Conservation (phyloP, 2,329 filamentous ascomycete species). For the Metarhizium anisopliae region DNA sequence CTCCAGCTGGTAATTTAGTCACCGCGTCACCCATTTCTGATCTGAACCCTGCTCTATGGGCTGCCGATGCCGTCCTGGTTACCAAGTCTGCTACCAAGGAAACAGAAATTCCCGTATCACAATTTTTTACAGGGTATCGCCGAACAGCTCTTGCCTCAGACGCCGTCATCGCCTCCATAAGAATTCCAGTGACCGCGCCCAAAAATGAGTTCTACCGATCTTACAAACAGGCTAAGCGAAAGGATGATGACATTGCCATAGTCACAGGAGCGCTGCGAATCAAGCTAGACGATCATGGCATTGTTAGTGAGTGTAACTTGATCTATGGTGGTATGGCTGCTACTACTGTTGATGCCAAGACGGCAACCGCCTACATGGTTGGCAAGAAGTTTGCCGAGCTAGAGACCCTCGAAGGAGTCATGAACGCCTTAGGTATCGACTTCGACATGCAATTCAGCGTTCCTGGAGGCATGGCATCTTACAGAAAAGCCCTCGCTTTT, state of each 20-base stretch:
- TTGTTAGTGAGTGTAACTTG: conserved; percentile 66
- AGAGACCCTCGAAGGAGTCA: conserved; percentile 77
- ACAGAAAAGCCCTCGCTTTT: conserved; percentile 80
- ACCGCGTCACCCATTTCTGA: conserved; percentile 96
- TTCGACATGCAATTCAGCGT: conserved; percentile 87
- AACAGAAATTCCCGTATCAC: conserved; percentile 79
- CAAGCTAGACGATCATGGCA: conserved; percentile 56
- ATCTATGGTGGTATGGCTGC: conserved; percentile 96
- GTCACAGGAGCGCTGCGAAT: conserved; percentile 82
- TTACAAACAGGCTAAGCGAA: conserved; percentile 94
- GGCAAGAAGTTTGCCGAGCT: conserved; percentile 76
- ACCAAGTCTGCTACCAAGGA: conserved; percentile 68
- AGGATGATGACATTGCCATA: conserved; percentile 97
- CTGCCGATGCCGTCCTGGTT: conserved; percentile 71
- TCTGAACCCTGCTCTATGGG: conserved; percentile 88
- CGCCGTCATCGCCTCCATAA: conserved; percentile 76
- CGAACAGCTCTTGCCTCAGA: conserved; percentile 72
- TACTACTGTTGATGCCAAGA: conserved; percentile 78
- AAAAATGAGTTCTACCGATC: conserved; percentile 78
- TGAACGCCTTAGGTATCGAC: conserved; percentile 81
- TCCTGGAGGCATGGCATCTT: conserved; percentile 95
- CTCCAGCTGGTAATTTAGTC: conserved; percentile 85
- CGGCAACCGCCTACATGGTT: conserved; percentile 61
- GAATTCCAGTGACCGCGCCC: conserved; percentile 67
- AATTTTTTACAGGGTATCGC: conserved; percentile 90